phyloP scores from a whole-genome alignment of 345 rosid species.

The Eucalyptus marginata region DNA sequence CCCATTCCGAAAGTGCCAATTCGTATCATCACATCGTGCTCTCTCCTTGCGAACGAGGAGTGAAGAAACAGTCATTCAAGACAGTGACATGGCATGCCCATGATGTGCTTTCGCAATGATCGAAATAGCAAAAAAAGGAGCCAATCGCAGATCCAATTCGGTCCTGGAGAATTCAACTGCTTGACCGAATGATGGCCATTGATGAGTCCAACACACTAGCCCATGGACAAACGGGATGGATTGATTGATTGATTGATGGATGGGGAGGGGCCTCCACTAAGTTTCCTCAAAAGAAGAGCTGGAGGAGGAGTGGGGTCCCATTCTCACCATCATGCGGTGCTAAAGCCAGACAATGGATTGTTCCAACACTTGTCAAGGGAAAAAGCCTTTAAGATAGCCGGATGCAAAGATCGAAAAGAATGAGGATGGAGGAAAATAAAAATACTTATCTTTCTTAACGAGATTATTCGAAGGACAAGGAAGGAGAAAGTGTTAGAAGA shows the following conservation, averaged over 20 bases:
- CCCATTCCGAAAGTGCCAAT: neutral
- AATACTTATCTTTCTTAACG: neutral
- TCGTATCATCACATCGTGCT: neutral
- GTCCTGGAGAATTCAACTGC: neutral
- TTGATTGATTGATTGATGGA: neutral
- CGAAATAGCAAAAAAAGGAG: neutral
- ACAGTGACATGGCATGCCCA: neutral
- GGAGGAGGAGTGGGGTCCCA: neutral
- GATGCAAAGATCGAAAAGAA: neutral
- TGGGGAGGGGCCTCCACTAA: neutral
- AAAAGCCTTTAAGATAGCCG: neutral
- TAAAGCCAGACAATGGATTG: neutral
- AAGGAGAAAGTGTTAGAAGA: neutral
- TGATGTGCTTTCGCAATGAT: neutral
- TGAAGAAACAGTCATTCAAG: neutral
- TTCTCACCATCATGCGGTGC: neutral
- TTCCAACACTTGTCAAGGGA: neutral
- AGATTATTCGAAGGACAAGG: neutral
- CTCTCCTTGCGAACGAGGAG: neutral
- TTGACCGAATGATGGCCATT: neutral
- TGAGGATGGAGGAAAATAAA: neutral
- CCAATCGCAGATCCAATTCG: neutral
- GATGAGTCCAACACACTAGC: neutral
- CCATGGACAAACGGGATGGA: neutral
- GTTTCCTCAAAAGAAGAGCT: neutral